Base-by-base conservation (phyloP, 2,329 filamentous ascomycete genomes). In the Fonsecaea pedrosoi region DNA sequence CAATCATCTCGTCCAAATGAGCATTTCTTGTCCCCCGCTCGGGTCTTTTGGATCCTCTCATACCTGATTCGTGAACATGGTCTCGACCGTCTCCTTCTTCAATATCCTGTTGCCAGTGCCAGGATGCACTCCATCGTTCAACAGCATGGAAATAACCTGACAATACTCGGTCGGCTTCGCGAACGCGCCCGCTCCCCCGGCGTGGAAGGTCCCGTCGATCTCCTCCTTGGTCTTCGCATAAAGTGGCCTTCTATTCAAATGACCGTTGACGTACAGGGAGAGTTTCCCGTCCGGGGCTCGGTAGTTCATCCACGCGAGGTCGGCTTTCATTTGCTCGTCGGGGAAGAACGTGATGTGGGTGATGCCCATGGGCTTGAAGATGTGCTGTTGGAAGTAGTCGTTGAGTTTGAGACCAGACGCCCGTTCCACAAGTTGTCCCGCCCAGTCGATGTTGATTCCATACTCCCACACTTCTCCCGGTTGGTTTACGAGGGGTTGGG, bases 401-500 rank as follows among this genome's bases (percentile, higher is more conserved):
- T 85, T 82, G 1, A 86, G 78, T 2, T 72, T 74, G 5, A 79
- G 68, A 0, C 81, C 81, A 0, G 80, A 80, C 0, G 75, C 78
- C 12, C 84, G 77, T 69, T 85, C 80, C 4, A 86, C 74, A 0
- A 82, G 76, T 2, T 83, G 73, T 2, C 85, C 84, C 0, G 82
- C 85, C 84, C 84, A 87, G 73, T 87, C 85, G 13, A 86, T 78
- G 21, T 77, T 77, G 30, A 86, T 83, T 2, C 85, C 84, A 34
- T 90, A 90, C 65, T 87, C 82, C 86, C 86, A 91, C 3, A 79
- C 79, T 35, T 83, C 82, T 0, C 89, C 88, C 0, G 89, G 89
- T 69, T 91, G 87, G 71, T 89, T 87, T 1, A 90, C 77, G 12
- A 91, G 77, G 0, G 87, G 85, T 10, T 73, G 71, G 62, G 79